Conservation (phyloP, 2,329 filamentous ascomycete species). For the Lachnellula suecica region DNA sequence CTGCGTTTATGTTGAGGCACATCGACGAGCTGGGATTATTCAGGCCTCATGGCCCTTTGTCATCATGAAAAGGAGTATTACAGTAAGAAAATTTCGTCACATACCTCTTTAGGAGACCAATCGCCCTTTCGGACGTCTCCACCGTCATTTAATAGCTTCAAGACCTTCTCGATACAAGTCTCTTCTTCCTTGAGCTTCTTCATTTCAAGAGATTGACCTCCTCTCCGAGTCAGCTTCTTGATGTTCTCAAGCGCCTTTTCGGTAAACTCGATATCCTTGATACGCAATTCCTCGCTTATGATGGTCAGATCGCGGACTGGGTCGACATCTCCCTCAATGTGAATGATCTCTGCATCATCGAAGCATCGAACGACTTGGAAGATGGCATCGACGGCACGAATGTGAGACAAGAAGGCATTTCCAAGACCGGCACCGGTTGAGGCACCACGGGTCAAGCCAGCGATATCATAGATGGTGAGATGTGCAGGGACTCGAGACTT, state of each 20-base stretch:
- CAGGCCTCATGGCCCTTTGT: slow-evolving; percentile 95
- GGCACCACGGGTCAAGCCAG: slow-evolving; percentile 90
- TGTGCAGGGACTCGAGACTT: slow-evolving; percentile 97
- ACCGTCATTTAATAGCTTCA: slow-evolving; percentile 79
- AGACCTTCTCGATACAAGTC: slow-evolving; percentile 86
- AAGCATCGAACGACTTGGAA: slow-evolving; percentile 97
- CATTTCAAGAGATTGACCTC: slow-evolving; percentile 93
- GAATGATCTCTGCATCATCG: slow-evolving; percentile 98
- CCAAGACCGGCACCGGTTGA: slow-evolving; percentile 97
- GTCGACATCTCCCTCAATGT: slow-evolving; percentile 98
- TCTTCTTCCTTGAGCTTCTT: slow-evolving; percentile 97
- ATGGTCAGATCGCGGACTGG: slow-evolving; percentile 92
- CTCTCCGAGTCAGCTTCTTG: slow-evolving; percentile 91
- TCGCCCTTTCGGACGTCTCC: slow-evolving; percentile 91
- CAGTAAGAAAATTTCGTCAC: slow-evolving; percentile 36
- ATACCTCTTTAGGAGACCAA: slow-evolving; percentile 95
- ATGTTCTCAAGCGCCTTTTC: slow-evolving; percentile 92
- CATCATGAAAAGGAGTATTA: slow-evolving; percentile 69
- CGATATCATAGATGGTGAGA: slow-evolving; percentile 97
- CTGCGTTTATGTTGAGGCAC: slow-evolving; percentile 72
- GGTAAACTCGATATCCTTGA: slow-evolving; percentile 98
- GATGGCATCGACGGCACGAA: slow-evolving; percentile 95
- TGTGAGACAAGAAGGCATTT: slow-evolving; percentile 97
- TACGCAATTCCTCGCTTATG: slow-evolving; percentile 91
- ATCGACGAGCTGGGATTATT: slow-evolving; percentile 99